These are phyloP conservation scores for Elongisporangium anandrum DNA, from an alignment of 352 stramenopile species.

Conservation along the genomic window DNA sequence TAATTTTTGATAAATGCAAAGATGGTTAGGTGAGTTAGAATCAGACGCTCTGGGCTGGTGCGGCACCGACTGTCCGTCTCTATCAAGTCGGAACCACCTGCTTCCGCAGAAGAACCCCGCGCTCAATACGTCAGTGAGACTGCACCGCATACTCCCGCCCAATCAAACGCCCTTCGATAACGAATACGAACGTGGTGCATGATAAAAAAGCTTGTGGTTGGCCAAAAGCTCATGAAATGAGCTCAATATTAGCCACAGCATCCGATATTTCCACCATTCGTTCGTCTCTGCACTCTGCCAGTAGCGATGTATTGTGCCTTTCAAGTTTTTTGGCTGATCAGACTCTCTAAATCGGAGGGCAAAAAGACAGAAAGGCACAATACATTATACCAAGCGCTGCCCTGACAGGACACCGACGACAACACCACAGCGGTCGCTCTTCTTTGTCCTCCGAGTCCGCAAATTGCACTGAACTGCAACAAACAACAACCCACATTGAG, in stretches of 20 bases:
- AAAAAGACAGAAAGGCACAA: too few relatives aligned
- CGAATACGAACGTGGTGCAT: background rate
- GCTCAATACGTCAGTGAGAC: background rate
- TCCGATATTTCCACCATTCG: too few relatives aligned
- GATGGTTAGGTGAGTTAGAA: background rate
- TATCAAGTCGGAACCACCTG: background rate
- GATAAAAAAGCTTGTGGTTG: too few relatives aligned
- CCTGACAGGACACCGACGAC: background rate
- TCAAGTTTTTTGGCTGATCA: too few relatives aligned
- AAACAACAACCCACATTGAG: background rate
- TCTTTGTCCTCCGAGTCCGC: background rate
- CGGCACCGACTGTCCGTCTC: constrained; percentile 1
- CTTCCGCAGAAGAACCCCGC: background rate
- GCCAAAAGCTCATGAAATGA: too few relatives aligned
- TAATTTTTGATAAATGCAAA: constrained; percentile 1
- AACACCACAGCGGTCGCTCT: background rate
- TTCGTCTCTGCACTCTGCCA: too few relatives aligned
- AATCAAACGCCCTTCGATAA: background rate
- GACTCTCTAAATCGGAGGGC: too few relatives aligned
- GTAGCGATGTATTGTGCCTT: too few relatives aligned
- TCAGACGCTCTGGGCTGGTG: constrained; percentile 1
- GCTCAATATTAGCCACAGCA: too few relatives aligned
- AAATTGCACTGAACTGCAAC: background rate
- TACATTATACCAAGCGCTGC: background rate
- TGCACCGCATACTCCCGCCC: background rate